Percentiles rank a stretch among this genome's conserved stretches.
phyloP scores from a whole-genome alignment of 768 basidiomycete genomes.

The Suillus sp. region DNA sequence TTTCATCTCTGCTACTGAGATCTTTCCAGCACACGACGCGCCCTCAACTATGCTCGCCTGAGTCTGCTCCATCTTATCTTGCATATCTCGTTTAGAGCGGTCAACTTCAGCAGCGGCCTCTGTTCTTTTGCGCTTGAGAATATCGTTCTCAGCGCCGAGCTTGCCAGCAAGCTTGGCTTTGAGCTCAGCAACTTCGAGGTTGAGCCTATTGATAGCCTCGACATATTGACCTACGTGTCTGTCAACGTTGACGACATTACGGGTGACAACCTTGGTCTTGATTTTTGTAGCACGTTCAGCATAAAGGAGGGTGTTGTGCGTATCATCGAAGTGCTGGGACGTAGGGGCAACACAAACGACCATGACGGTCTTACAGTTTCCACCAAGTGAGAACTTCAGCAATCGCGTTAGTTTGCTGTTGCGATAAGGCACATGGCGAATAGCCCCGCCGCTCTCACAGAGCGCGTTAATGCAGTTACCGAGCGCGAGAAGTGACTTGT shows the following conservation, averaged over 20 bases:
- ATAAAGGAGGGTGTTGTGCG: constrained; percentile 96
- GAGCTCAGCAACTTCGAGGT: constrained; percentile 79
- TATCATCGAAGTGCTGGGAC: constrained; percentile 95
- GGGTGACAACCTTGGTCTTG: constrained; percentile 94
- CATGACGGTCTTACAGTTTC: constrained; percentile 99
- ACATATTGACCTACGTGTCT: constrained; percentile 95
- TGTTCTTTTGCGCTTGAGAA: constrained; percentile 63
- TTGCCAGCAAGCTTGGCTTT: constrained; percentile 84
- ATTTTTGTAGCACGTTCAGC: constrained; percentile 98
- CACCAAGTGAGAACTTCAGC: constrained; percentile 96
- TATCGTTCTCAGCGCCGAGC: constrained; percentile 60
- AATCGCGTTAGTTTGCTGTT: constrained; percentile 98
- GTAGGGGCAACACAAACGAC: constrained; percentile 97
- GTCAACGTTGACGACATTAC: constrained; percentile 94
- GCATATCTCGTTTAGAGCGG: constrained; percentile 71
- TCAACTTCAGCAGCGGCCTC: constrained; percentile 77
- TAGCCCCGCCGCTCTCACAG: constrained; percentile 87
- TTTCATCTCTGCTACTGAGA: constrained; percentile 69
- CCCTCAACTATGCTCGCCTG: constrained; percentile 74
- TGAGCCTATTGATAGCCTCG: constrained; percentile 89
- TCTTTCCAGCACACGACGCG: constrained; percentile 69
- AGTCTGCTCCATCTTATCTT: constrained; percentile 69
- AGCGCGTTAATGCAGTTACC: constrained; percentile 99
- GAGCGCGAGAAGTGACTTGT: constrained; percentile 95
- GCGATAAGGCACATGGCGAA: constrained; percentile 92